Conservation (phyloP, 306 rosid genomes). For the Trifolium repens region DNA sequence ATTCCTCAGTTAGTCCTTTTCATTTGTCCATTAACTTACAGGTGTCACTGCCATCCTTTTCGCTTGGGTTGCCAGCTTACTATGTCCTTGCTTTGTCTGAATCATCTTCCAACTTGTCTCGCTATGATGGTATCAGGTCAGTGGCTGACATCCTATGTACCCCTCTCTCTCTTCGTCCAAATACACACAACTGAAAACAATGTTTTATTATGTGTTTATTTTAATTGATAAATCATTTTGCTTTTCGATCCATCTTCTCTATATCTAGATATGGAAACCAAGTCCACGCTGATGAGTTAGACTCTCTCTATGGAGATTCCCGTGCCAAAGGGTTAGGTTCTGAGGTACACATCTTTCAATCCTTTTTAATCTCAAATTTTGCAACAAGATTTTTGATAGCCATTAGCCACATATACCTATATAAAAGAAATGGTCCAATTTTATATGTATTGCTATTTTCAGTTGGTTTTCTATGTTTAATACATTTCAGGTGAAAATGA, state of each 20-base stretch:
- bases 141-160: neutral
- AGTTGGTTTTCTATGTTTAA: constrained; percentile 17
- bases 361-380: constrained; percentile 32
- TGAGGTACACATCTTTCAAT: constrained; percentile 63
- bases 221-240: constrained; percentile 33
- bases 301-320: constrained; percentile 75
- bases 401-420: constrained; percentile 8
- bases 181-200: neutral
- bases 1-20: constrained; percentile 9
- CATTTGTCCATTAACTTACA: constrained; percentile 48
- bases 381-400: constrained; percentile 20
- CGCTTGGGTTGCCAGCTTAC: constrained; percentile 98
- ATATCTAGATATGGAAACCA: constrained; percentile 84
- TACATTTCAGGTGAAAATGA: constrained; percentile 86
- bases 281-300: constrained; percentile 70
- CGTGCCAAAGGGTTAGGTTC: constrained; percentile 90
- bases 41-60: constrained; percentile 93
- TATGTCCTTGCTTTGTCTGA: constrained; percentile 91
- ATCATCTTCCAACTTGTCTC: constrained; percentile 94
- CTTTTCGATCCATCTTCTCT: constrained; percentile 29
- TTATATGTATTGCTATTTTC: constrained; percentile 27
- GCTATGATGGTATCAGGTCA: constrained; percentile 94
- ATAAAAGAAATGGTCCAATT: constrained; percentile 17
- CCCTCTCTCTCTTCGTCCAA: neutral
- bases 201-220: constrained; percentile 27